Conservation (phyloP, 2,329 filamentous ascomycete genomes). For the Alternaria gansuensis region DNA sequence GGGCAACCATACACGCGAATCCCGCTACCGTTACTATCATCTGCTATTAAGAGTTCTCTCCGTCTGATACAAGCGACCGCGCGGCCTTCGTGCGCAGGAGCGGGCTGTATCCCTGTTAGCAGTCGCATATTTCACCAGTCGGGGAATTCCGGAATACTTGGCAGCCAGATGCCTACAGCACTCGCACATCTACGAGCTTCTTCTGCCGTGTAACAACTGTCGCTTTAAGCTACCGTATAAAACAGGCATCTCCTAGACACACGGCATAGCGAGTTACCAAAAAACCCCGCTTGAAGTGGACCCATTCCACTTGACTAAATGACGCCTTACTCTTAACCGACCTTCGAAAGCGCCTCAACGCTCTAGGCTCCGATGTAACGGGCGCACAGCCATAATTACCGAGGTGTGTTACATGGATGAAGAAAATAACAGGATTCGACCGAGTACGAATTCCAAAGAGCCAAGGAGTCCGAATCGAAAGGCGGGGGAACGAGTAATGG, state of each 20-base stretch:
- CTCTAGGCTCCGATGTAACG: not conserved
- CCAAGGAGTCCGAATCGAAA: conserved; percentile 3
- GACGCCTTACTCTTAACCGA: conserved; percentile 2
- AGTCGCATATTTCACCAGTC: conserved; percentile 1
- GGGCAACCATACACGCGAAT: not conserved
- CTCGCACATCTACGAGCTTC: not conserved
- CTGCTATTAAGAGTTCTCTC: not conserved
- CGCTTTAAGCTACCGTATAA: not conserved
- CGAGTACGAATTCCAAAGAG: not conserved
- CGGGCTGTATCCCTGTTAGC: not conserved
- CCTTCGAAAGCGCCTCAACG: not conserved
- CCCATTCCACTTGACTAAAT: not conserved
- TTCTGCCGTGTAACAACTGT: not conserved
- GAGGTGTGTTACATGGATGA: not conserved
- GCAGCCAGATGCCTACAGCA: conserved; percentile 3
- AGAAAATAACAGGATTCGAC: conserved; percentile 2
- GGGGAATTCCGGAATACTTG: conserved; percentile 12
- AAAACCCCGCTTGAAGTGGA: not conserved
- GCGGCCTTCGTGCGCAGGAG: not conserved
- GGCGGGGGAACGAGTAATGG: not conserved
- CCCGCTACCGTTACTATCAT: not conserved
- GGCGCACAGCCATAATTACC: conserved; percentile 7
- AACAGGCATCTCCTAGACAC: conserved; percentile 1
- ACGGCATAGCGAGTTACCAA: conserved; percentile 1
- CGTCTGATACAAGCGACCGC: not conserved